These are phyloP conservation scores for Pouteria glomerata DNA, from an alignment of 148 eudicot genomes.

Conservation along the genomic window DNA sequence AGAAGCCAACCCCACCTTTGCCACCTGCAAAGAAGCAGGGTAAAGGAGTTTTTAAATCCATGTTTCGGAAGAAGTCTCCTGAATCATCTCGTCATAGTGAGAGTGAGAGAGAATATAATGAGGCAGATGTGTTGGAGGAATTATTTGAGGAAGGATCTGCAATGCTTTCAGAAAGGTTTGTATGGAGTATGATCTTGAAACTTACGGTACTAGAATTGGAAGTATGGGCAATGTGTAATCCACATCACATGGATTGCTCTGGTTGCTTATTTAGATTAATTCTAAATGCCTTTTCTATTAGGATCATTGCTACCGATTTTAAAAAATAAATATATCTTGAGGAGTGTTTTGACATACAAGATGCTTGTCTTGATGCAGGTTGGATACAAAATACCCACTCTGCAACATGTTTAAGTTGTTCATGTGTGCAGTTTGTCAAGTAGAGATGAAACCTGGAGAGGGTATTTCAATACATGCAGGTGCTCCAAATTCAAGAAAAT, in stretches of 20 bases:
- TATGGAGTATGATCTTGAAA: background rate
- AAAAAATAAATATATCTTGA: background rate
- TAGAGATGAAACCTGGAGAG: slow-evolving; percentile 89
- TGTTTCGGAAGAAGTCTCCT: slow-evolving; percentile 61
- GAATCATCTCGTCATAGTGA: slow-evolving; percentile 56
- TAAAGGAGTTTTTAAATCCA: slow-evolving; percentile 71
- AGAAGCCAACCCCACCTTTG: slow-evolving; percentile 53
- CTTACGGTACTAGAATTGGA: background rate
- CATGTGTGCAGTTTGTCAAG: slow-evolving; percentile 92
- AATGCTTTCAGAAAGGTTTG: slow-evolving; percentile 75
- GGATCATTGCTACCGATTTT: background rate
- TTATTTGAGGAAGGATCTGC: slow-evolving; percentile 97
- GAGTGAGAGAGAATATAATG: slow-evolving; percentile 51
- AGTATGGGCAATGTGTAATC: background rate
- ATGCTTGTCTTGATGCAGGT: slow-evolving; percentile 41
- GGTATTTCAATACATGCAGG: slow-evolving; percentile 83
- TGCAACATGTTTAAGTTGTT: slow-evolving; percentile 98
- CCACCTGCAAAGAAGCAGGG: slow-evolving; percentile 73
- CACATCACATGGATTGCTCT: background rate
- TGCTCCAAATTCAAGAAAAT: slow-evolving; percentile 38
- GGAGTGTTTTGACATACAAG: background rate
- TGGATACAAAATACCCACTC: slow-evolving; percentile 80
- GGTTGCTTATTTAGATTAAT: background rate
- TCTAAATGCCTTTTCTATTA: background rate
- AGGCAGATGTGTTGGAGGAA: slow-evolving; percentile 79